Evolutionary conservation across 1,284 basidiomycete species (phyloP), one percentile per base, ranked within the genome.

Genomic region (Apiotrichum porosum): DNA sequence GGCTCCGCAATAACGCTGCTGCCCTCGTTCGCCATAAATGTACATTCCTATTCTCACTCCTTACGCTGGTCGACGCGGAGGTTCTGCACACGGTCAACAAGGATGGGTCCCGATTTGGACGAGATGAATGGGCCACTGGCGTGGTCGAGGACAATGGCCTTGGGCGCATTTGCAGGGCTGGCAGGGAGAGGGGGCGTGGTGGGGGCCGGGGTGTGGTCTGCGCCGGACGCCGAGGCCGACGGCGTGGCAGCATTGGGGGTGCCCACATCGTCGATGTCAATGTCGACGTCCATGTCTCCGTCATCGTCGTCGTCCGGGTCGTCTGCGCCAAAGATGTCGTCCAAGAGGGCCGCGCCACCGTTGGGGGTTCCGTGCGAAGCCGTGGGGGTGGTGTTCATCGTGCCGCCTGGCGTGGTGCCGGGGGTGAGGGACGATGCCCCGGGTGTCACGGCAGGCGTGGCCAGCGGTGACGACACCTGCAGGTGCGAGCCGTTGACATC

Each of bases 321-420:
- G 39, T 57, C 55, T 4, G 32, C 49, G 24, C 55, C 55, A 23
- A 57, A 57, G 44, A 57, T 57, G 34, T 57, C 55, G 33, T 44
- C 51, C 5, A 57, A 42, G 10, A 57, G 44, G 22, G 35, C 31
- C 19, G 42, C 26, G 26, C 26, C 26, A 15, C 52, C 47, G 30
- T 26, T 42, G 2, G 37, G 33, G 9, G 48, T 47, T 3, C 35
- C 44, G 13, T 28, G 24, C 37, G 39, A 42, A 8, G 42, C 34
- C 5, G 49, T 23, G 13, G 45, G 41, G 13, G 38, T 37, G 32
- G 30, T 19, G 8, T 21, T 31, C 3, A 42, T 15, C 10, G 41
- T 50, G n/a, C 41, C 19, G 2, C 37, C 37, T 0, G 52, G 52
- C 17, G 52, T 54, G 8, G 43, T 12, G 17, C 31, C 18, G 9